Evolutionary conservation across 2,329 filamentous ascomycete species (phyloP).

Genomic region (Exserohilum turcica): DNA sequence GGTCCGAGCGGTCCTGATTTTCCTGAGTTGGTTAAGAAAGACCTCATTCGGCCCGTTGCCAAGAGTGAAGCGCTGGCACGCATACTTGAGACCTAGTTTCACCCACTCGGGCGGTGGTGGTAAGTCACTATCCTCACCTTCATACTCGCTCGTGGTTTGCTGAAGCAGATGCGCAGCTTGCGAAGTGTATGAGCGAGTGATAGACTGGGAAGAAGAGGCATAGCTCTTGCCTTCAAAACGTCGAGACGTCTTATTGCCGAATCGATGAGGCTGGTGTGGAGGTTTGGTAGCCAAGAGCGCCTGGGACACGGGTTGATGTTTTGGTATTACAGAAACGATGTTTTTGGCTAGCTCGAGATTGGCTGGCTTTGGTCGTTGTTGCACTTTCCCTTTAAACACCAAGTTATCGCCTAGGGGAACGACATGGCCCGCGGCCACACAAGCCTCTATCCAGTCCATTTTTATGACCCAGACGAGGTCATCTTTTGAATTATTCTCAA

Average conservation of each 20-base stretch:
- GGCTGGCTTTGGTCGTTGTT: conserved; percentile 43
- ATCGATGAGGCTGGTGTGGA: conserved; percentile 18
- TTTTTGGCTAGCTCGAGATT: conserved; percentile 27
- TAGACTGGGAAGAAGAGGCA: conserved; percentile 26
- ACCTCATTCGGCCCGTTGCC: conserved; percentile 70
- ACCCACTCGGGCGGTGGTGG: conserved; percentile 75
- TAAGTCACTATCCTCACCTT: conserved; percentile 59
- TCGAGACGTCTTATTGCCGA: conserved; percentile 28
- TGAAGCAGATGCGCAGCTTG: conserved; percentile 58
- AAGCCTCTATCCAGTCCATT: conserved; percentile 60
- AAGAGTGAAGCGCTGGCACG: conserved; percentile 80
- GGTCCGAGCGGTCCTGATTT: conserved; percentile 72
- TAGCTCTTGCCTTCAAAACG: conserved; percentile 44
- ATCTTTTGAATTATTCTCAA: conserved; percentile 18
- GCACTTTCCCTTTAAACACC: conserved; percentile 57
- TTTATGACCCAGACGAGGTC: conserved; percentile 57
- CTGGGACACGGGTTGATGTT: conserved; percentile 22
- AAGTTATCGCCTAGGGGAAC: conserved; percentile 57
- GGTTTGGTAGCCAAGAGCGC: conserved; percentile 25
- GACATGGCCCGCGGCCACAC: conserved; percentile 48
- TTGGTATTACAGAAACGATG: conserved; percentile 14
- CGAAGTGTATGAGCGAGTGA: conserved; percentile 16
- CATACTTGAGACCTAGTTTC: conserved; percentile 67
- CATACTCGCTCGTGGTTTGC: conserved; percentile 79
- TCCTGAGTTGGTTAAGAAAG: conserved; percentile 76